Percentiles rank a stretch among this genome's conserved stretches.
phyloP scores from a whole-genome alignment of 345 rosid genomes.

The Eucalyptus pauciflora region DNA sequence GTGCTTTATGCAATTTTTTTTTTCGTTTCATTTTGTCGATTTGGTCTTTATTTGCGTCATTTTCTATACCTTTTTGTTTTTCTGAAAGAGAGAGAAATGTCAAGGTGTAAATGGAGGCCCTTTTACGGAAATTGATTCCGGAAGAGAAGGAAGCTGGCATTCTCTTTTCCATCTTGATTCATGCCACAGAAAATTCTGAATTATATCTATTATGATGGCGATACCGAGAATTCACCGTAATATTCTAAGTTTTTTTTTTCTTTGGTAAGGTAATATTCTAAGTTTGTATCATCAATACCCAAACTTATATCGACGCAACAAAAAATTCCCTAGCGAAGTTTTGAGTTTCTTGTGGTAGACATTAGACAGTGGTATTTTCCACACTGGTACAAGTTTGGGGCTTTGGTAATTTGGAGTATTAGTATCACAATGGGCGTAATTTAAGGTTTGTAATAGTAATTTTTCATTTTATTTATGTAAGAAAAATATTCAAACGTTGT shows the following conservation, averaged over 20 bases:
- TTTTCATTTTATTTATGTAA: background rate
- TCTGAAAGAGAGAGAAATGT: background rate
- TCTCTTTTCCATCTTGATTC: background rate
- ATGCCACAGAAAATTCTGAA: background rate
- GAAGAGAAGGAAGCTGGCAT: background rate
- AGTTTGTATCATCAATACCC: no score
- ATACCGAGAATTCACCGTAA: background rate
- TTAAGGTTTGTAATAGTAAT: background rate
- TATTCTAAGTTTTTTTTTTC: background rate
- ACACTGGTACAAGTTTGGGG: accelerated
- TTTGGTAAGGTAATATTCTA: background rate
- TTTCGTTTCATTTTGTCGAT: background rate
- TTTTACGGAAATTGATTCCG: background rate
- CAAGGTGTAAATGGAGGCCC: background rate
- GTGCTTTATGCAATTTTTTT: background rate
- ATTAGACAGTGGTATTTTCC: accelerated
- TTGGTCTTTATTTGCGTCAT: background rate
- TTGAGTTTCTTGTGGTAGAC: background rate
- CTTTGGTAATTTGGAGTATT: background rate
- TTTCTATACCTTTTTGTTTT: background rate
- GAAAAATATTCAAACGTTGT: background rate
- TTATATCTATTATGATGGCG: background rate
- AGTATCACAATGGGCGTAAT: accelerated
- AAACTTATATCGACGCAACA: background rate
- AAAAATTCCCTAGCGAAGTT: background rate